Evolutionary conservation across 495 filamentous ascomycete species (phyloP), one percentile per base, ranked within the genome.

Genomic region (Letharia columbiana): DNA sequence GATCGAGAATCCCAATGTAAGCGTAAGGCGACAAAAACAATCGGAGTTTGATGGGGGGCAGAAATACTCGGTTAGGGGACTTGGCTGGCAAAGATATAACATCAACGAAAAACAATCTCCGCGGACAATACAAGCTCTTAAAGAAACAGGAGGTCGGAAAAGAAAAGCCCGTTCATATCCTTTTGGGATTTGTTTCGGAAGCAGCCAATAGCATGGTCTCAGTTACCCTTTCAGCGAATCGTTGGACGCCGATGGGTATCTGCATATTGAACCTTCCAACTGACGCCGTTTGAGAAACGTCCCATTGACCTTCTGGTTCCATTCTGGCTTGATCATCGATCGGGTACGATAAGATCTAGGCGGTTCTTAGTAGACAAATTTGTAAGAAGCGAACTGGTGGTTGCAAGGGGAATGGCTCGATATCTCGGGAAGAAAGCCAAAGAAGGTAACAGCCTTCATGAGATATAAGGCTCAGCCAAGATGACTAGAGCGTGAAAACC

Each of bases 161-260:
- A 28, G 23, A 28, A 28, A 28, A 28, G 23, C 54, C 6, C 3
- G 54, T 33, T 11, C 7, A 37, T 57, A 37, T 20, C 10, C 54
- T 20, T 57, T 57, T 37, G 31, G 54, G 54, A 20, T 20, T 33
- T 57, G 54, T 57, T 57, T 57, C 33, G 54, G 54, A 57, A 57
- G 33, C 5, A 57, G 33, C 17, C 15, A 57, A 57, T 57, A 57
- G 54, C 39, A 9, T 17, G 17, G 54, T 57, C 54, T 57, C 31
- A 57, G 33, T 20, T 20, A 57, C 15, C 20, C 20, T 35, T 37
- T 7, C 31, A 57, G 33, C 28, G 3, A 57, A 0, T 17, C 17
- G 11, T 28, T 52, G 49, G 33, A 7, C 12, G 10, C 54, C 17
- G 54, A 37, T 7, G 9, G 20, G 6, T 20, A 0, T 5, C 33